phyloP scores from a whole-genome alignment of 768 basidiomycete species.

The Dendrothele bispora region DNA sequence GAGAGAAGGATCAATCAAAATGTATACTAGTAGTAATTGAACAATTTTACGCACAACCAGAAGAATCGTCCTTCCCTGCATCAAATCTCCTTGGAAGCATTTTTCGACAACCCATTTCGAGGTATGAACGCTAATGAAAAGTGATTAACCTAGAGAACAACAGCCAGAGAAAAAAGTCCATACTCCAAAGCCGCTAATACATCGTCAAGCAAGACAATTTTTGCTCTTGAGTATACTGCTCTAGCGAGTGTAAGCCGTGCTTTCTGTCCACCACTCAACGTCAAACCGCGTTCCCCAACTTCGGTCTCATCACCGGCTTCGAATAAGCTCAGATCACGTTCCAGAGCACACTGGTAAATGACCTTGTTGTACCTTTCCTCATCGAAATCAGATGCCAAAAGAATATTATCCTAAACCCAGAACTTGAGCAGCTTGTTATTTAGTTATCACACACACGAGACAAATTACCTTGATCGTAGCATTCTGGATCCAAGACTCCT shows the following conservation, averaged over 20 bases:
- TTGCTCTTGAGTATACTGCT: slow-evolving; percentile 48
- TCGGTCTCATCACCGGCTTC: slow-evolving; percentile 69
- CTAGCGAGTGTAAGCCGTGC: slow-evolving; percentile 39
- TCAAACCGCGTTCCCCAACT: slow-evolving; percentile 71
- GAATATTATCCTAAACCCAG: slow-evolving; percentile 66
- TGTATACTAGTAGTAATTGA: background rate
- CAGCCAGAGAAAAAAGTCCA: background rate
- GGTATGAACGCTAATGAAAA: slow-evolving; percentile 53
- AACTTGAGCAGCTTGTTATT: background rate
- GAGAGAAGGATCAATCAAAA: background rate
- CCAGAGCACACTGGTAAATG: slow-evolving; percentile 70
- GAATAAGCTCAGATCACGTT: slow-evolving; percentile 68
- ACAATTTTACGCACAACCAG: slow-evolving; percentile 39
- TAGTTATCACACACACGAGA: too few relatives aligned
- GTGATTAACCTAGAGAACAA: slow-evolving; percentile 62
- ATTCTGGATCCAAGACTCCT: slow-evolving; percentile 86
- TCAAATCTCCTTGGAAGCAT: slow-evolving; percentile 46
- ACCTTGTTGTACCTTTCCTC: slow-evolving; percentile 78
- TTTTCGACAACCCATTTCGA: slow-evolving; percentile 51
- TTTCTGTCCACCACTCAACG: slow-evolving; percentile 53
- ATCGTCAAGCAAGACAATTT: slow-evolving; percentile 37
- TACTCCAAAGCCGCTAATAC: slow-evolving; percentile 24
- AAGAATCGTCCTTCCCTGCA: slow-evolving; percentile 50
- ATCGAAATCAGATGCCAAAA: slow-evolving; percentile 77
- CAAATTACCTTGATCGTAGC: slow-evolving; percentile 61